Evolutionary conservation across 2,329 filamentous ascomycete genomes (phyloP), one percentile per base, ranked within the genome.

Genomic region (Talaromyces sp.): DNA sequence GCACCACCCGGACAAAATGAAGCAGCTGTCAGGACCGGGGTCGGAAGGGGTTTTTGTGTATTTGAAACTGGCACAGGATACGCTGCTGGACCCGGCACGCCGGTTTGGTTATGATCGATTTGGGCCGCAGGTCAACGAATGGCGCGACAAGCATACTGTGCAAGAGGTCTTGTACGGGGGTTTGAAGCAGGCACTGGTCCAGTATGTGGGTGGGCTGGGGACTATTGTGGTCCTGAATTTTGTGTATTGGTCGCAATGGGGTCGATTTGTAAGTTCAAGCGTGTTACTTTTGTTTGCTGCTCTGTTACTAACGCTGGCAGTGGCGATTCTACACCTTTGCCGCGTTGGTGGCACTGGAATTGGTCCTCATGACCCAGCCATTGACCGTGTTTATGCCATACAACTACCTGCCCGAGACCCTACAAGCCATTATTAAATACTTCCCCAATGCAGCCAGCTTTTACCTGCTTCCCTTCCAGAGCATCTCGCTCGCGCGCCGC

Each of bases 101-200:
- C 84, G 91, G 59, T 96, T 95, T 72, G 92, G 91, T 8, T 97
- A 97, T 76, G 91, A 96, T 71, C 86, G 91, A 54, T 92, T 96
- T 72, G 93, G 93, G 0, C 88, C 90, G 0, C 85, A 86, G 29
- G 82, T 93, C 21, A 74, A 88, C 13, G 72, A 73, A 9, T 93
- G 88, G 88, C 72, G 67, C 3, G 72, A 76, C 35, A 64, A 70
- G 52, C 74, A 73, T 62, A 90, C 89, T 0, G 78, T 90, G 59
- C 83, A 83, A 62, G 93, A 96, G 71, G 96, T 85, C 71, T 80
- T 96, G 54, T 79, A 83, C 57, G 79, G 82, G 14, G 92, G 90
- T 58, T 77, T 90, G n/a, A 82, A 69, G 53, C 67, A 72, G 41
- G 65, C 75, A 7, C 19, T 73, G 32, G 73, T 73, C 38, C 71